Conservation (phyloP, 768 basidiomycete species). For the Phaeotremella skinneri region DNA sequence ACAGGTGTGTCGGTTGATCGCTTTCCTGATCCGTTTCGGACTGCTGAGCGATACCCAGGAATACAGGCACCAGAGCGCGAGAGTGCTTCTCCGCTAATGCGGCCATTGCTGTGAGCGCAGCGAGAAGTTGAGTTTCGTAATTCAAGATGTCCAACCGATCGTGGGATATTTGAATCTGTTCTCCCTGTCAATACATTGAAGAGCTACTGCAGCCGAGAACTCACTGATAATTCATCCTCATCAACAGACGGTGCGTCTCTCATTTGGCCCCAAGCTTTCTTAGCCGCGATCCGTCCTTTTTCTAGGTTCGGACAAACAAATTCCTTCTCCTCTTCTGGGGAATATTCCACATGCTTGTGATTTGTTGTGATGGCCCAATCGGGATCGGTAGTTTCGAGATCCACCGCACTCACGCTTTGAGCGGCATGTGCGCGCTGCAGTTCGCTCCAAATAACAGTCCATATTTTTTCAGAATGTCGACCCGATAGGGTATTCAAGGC, state of each 20-base stretch:
- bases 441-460: slow-evolving; percentile 68
- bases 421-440: slow-evolving; percentile 53
- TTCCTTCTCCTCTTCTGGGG: slow-evolving; percentile 44
- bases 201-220: slow-evolving; percentile 51
- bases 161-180: slow-evolving; percentile 51
- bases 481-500: slow-evolving; percentile 60
- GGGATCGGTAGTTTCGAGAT: slow-evolving; percentile 24
- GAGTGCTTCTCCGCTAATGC: slow-evolving; percentile 80
- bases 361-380: slow-evolving; percentile 22
- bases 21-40: slow-evolving; percentile 21
- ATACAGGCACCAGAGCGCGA: slow-evolving; percentile 79
- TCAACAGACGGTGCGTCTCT: slow-evolving; percentile 37
- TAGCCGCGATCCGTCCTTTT: slow-evolving; percentile 20
- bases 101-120: slow-evolving; percentile 65
- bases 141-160: slow-evolving; percentile 67
- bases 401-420: slow-evolving; percentile 17
- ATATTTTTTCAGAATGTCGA: slow-evolving; percentile 68
- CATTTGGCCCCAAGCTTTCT: slow-evolving; percentile 20
- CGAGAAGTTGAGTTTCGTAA: slow-evolving; percentile 79
- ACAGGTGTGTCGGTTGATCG: slow-evolving; percentile 52
- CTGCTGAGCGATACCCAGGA: slow-evolving; percentile 58
- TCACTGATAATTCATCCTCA: slow-evolving; percentile 57
- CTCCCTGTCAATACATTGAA: not conserved
- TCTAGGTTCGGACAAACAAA: slow-evolving; percentile 49
- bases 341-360: slow-evolving; percentile 26